Conservation (phyloP, 192 early-diverging fungal genomes). For the Piromyces finnis region DNA sequence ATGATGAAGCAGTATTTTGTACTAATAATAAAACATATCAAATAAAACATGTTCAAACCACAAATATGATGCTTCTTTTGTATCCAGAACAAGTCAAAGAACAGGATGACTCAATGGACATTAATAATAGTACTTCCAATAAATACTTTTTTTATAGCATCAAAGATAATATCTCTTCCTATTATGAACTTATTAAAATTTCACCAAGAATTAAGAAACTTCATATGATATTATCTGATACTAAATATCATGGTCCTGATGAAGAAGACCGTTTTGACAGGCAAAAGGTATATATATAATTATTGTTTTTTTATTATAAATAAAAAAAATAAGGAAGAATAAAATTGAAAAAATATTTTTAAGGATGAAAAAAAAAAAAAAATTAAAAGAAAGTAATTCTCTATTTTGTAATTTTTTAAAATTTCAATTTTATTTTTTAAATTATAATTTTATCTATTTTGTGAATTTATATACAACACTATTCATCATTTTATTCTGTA, state of each 20-base stretch:
- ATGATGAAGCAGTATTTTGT: neutral
- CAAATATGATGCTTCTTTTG: neutral
- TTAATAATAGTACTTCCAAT: no score
- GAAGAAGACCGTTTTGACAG: neutral
- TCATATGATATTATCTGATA: neutral
- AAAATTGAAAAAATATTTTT: no score
- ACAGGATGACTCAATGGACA: neutral
- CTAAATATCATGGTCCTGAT: neutral
- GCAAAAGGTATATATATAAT: neutral
- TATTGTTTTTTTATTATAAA: no score
- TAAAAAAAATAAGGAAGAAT: no score
- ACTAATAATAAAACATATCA: neutral
- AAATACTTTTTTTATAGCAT: neutral
- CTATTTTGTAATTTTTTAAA: no score
- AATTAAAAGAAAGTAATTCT: no score
- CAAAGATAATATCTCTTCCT: neutral
- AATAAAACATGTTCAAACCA: neutral
- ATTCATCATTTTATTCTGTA: no score
- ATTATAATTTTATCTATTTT: no score
- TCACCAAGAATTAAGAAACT: neutral
- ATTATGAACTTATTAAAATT: neutral
- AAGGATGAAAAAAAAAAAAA: no score
- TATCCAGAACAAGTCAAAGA: neutral
- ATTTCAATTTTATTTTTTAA: no score
- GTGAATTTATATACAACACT: no score